Evolutionary conservation across 371 early-diverging fungal species (phyloP).

Genomic region (Mortierella sp.): DNA sequence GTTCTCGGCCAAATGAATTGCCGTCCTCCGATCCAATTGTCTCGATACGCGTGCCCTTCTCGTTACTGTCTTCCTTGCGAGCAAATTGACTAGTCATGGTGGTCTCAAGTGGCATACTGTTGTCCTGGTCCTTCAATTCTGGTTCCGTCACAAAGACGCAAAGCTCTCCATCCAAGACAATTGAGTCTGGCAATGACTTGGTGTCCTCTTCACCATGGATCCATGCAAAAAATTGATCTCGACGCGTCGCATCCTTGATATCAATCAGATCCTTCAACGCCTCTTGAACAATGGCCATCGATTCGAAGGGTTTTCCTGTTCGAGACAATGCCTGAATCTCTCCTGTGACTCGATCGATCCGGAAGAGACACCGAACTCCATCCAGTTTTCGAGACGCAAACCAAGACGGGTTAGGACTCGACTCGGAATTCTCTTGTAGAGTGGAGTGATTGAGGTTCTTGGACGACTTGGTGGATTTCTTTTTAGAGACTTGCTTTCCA

Average conservation of each 20-base stretch:
- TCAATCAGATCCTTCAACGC: conserved; percentile 45
- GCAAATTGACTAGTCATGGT: too few relatives aligned
- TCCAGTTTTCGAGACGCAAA: conserved; percentile 69
- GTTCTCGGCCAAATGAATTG: conserved; percentile 24
- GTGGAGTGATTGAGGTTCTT: neutral
- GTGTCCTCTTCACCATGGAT: neutral
- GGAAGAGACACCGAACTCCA: conserved; percentile 65
- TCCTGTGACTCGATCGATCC: conserved; percentile 48
- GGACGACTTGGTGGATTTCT: too few relatives aligned
- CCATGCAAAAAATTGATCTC: conserved; percentile 30
- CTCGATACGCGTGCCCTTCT: neutral
- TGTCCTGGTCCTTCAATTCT: too few relatives aligned
- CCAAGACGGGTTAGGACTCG: conserved; percentile 37
- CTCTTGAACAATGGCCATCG: conserved; percentile 51
- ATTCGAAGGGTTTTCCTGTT: conserved; percentile 56
- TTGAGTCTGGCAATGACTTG: conserved; percentile 13
- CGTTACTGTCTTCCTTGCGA: neutral
- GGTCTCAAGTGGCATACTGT: too few relatives aligned
- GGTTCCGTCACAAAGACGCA: conserved; percentile 55
- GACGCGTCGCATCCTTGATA: neutral
- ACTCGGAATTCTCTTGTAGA: neutral
- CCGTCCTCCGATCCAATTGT: neutral
- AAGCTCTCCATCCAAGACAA: conserved; percentile 69
- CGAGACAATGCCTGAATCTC: conserved; percentile 60
- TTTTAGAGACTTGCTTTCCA: neutral